Evolutionary conservation across 1,284 basidiomycete species (phyloP).

Genomic region (Ustilago loliicola): DNA sequence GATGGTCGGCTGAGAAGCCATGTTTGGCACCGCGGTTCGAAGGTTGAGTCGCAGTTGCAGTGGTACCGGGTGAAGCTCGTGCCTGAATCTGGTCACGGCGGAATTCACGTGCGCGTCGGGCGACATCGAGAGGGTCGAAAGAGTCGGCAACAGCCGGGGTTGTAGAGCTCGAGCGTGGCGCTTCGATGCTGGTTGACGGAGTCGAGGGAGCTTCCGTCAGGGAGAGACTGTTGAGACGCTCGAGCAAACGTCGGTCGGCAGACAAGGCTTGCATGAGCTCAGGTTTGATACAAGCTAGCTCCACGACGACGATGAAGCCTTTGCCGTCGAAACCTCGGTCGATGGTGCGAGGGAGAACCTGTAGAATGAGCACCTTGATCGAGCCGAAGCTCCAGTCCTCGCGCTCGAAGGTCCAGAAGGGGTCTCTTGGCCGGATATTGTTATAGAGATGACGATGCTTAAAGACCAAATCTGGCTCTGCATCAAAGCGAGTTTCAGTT

Average conservation of each 20-base stretch:
- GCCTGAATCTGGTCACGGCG: background rate
- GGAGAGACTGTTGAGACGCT: slow-evolving; percentile 5
- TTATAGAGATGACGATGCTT: background rate
- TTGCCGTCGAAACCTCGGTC: background rate
- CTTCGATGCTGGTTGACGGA: no score
- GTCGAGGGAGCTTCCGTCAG: background rate
- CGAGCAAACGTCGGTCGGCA: slow-evolving; percentile 1
- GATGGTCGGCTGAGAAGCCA: background rate
- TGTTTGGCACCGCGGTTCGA: background rate
- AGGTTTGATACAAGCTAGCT: background rate
- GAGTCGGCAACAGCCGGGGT: background rate
- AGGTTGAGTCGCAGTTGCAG: background rate
- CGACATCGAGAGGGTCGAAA: slow-evolving; percentile 9
- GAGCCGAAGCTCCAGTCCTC: slow-evolving; percentile 6
- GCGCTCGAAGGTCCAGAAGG: background rate
- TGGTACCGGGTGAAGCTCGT: background rate
- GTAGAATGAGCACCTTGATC: background rate
- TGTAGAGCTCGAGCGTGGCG: background rate
- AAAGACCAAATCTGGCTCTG: background rate
- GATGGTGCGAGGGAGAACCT: background rate
- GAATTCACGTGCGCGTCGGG: slow-evolving; percentile 5
- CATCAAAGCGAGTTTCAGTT: background rate
- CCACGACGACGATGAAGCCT: background rate
- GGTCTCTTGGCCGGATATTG: background rate
- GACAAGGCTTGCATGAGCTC: background rate